A percentile compares a stretch with the other conserved stretches of the same genome.
Conservation (phyloP, 1,284 basidiomycete genomes). For the Ustilago cynodontis region DNA sequence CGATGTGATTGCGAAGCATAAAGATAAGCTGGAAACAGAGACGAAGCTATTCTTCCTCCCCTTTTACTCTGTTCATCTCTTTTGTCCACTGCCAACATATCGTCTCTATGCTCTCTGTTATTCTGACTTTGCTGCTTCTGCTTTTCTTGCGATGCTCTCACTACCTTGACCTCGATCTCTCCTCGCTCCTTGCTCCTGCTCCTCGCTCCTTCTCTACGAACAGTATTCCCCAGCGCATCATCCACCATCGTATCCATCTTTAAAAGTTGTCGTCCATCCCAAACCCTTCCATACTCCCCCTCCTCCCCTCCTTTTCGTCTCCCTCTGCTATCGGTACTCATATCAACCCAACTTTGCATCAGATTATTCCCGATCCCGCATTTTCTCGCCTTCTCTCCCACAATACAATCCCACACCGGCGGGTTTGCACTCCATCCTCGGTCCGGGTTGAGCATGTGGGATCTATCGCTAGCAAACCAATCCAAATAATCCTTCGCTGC, state of each 20-base stretch:
- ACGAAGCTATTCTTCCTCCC: slow-evolving; percentile 34
- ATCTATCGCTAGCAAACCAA: slow-evolving; percentile 54
- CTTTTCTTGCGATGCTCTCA: too few relatives aligned
- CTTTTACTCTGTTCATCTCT: neutral
- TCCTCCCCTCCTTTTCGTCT: neutral
- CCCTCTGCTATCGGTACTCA: too few relatives aligned
- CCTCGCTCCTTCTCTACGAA: too few relatives aligned
- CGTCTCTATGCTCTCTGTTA: too few relatives aligned
- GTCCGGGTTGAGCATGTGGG: slow-evolving; percentile 41
- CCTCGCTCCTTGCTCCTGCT: too few relatives aligned
- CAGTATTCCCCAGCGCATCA: too few relatives aligned
- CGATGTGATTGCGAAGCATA: slow-evolving; percentile 31
- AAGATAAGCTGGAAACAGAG: slow-evolving; percentile 48
- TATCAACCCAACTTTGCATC: slow-evolving; percentile 33
- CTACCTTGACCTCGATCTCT: too few relatives aligned
- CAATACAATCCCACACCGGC: slow-evolving; percentile 29
- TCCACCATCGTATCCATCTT: neutral
- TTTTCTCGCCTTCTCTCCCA: slow-evolving; percentile 9
- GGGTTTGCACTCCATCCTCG: slow-evolving; percentile 20
- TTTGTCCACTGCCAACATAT: neutral
- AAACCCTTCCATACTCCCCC: slow-evolving; percentile 12
- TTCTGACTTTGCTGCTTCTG: too few relatives aligned
- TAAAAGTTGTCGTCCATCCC: slow-evolving; percentile 1
- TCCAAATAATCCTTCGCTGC: slow-evolving; percentile 23
- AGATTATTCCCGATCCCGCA: slow-evolving; percentile 28